Base-by-base conservation (phyloP, 176 grass and related monocot species). In the Musa troglodytarum region DNA sequence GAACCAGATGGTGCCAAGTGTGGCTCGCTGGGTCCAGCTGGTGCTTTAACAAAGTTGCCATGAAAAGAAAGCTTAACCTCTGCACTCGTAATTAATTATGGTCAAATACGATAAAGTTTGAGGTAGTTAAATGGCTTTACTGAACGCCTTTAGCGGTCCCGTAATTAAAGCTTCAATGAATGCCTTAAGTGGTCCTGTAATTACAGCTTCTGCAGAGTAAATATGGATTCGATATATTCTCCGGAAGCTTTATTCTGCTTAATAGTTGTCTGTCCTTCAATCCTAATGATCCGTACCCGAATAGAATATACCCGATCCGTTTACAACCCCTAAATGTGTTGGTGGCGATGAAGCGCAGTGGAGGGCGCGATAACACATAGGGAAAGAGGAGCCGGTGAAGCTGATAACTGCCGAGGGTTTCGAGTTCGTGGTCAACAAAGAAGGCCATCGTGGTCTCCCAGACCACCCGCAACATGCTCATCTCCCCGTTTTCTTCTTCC, bases 361-460 rank as follows among this genome's bases (percentile, higher is more conserved):
- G 70, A 52, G 15, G 7, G 63, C 2, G 85, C 15, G 77, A 65
- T 51, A 81, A 84, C 52, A 81, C 82, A 80, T 79, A 34, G 29
- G 43, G 76, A 82, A 75, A 15, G 82, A 79, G 24, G 69, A 89
- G 28, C 74, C 87, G 15, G 94, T 98, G 72, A 98, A 98, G 94
- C 94, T 93, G 49, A 91, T 98, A 63, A 98, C 90, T 84, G 86
- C 88, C 26, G 94, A 98, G 68, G 94, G 94, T 0, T 98, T 98
- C 88, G 94, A 91, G 76, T 98, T 93, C 86, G 84, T 98, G 74
- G 71, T 98, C 80, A 88, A 98, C 64, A 88, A 88, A 86, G 86
- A 91, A 88, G 82, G 90, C 94, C 11, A 90, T 90, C 79, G 91
- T 93, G 94, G 90, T 93, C 76, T 98, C 94, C 80, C 89, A 91